phyloP scores from a whole-genome alignment of 805 yeast species.

The Ogataea minuta region DNA sequence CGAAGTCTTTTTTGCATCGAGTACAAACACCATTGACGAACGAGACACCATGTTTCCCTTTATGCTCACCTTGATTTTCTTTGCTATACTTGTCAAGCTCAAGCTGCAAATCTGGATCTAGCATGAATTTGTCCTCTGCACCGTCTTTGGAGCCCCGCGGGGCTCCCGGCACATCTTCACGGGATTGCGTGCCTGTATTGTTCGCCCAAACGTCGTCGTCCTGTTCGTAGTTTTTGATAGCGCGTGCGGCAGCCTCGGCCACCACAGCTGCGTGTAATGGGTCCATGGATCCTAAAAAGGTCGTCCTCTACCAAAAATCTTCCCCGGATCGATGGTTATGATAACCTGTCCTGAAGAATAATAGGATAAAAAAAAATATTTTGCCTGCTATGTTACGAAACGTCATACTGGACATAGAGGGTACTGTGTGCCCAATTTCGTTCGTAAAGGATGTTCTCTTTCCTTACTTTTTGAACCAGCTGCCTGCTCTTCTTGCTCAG shows the following conservation, averaged over 20 bases:
- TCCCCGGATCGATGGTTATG: conserved; percentile 18
- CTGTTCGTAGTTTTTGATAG: conserved; percentile 19
- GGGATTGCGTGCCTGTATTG: conserved; percentile 7
- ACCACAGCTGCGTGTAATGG: conserved; percentile 20
- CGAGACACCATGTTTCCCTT: neutral
- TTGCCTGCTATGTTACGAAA: conserved; percentile 13
- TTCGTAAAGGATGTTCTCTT: conserved; percentile 78
- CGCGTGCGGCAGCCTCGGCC: conserved; percentile 23
- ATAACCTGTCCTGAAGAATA: conserved; percentile 13
- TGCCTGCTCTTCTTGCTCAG: conserved; percentile 41
- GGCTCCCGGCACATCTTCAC: conserved; percentile 1
- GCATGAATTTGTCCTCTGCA: conserved; percentile 21
- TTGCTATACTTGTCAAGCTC: conserved; percentile 21
- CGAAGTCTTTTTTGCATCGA: conserved; percentile 59
- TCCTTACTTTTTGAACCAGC: conserved; percentile 64
- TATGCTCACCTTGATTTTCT: conserved; percentile 1
- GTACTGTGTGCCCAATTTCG: conserved; percentile 88
- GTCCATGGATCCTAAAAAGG: conserved; percentile 17
- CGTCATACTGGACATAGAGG: conserved; percentile 76
- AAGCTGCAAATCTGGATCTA: conserved; percentile 27
- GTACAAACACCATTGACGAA: conserved; percentile 39
- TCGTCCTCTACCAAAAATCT: conserved; percentile 11
- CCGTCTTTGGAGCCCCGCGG: conserved; percentile 2
- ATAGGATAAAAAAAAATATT: conserved; percentile 6
- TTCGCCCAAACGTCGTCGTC: conserved; percentile 11